Evolutionary conservation across 345 rosid species (phyloP), one percentile per base, ranked within the genome.

Genomic region (Lenwebbia sp.): DNA sequence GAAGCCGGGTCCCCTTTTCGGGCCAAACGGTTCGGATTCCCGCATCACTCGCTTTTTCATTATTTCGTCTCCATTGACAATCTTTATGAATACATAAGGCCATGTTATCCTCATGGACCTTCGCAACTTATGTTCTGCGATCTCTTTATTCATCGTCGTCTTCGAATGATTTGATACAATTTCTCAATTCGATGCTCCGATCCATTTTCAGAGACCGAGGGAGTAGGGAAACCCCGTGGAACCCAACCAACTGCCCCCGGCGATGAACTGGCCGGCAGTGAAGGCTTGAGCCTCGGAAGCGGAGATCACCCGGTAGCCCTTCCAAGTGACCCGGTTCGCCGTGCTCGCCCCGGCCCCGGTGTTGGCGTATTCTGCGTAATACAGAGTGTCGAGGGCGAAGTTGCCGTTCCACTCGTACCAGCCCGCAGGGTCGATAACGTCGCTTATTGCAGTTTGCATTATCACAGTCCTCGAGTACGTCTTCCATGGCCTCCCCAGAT

Each of bases 401-500:
- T 81, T 55, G 30, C 96, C 95, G 13, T 86, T 52, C 96, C 98
- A 96, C 82, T 88, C 90, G 57, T 13, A 89, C 97, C 96, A 94
- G 17, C 98, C 97, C 10, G 89, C 94, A 5, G 96, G 94, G 44
- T 91, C 30, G 58, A 94, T 91, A 54, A 96, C 85, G 58, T 93
- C 89, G 28, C 94, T 92, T 23, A 94, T 92, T 1, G 65, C 89
- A 23, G 94, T 88, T 41, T 91, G 94, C 95, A 94, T 94, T 44
- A 96, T 62, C 33, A 96, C 89, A 0, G 98, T 94, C 82, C 95
- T 89, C 10, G 98, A 96, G 54, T 93, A 90, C 60, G 0, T 22
- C 86, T 90, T 94, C 98, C 96, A 96, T 4, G 98, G 98, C 85
- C 98, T 89, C 21, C 98, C 98, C 37, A 96, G 85, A 82, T 91